Percentiles rank a stretch among this genome's conserved stretches.
phyloP scores from a whole-genome alignment of 140 eudicot species.

The Oenanthe javanica region DNA sequence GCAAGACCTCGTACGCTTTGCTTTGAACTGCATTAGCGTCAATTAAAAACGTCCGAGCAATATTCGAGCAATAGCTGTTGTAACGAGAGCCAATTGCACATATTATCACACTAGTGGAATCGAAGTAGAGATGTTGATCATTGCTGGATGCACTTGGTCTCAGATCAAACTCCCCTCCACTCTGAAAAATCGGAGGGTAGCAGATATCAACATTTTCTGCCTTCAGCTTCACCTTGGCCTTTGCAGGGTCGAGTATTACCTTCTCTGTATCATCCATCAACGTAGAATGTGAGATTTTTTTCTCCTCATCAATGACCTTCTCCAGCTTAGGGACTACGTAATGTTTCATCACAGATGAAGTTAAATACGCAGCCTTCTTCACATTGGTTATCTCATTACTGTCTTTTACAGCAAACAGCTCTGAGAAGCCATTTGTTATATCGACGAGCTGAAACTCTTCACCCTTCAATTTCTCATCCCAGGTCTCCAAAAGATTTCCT shows the following conservation, averaged over 20 bases:
- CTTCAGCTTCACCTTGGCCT: conserved; percentile 15
- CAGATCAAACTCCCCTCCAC: conserved; percentile 16
- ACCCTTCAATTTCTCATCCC: conserved; percentile 8
- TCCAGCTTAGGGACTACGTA: conserved; percentile 11
- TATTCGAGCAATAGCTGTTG: conserved; percentile 11
- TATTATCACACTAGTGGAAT: conserved; percentile 10
- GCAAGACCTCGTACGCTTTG: conserved; percentile 10
- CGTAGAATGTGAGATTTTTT: conserved; percentile 8
- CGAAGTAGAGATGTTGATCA: conserved; percentile 11
- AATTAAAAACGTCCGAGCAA: conserved; percentile 9
- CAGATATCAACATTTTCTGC: conserved; percentile 15
- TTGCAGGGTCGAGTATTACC: conserved; percentile 11
- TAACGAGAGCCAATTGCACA: conserved; percentile 16
- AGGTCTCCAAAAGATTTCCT: conserved; percentile 2
- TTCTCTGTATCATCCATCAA: conserved; percentile 15
- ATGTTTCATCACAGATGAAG: conserved; percentile 11
- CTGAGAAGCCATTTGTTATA: conserved; percentile 10
- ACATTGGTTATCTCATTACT: conserved; percentile 9
- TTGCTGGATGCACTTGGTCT: conserved; percentile 13
- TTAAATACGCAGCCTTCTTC: conserved; percentile 10
- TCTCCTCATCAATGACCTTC: conserved; percentile 11
- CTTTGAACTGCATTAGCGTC: conserved; percentile 10
- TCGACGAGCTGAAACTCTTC: conserved; percentile 9
- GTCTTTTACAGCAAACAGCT: conserved; percentile 11
- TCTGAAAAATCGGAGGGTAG: conserved; percentile 15